Conservation (phyloP, 129 eudicot genomes). For the Centella asiatica region DNA sequence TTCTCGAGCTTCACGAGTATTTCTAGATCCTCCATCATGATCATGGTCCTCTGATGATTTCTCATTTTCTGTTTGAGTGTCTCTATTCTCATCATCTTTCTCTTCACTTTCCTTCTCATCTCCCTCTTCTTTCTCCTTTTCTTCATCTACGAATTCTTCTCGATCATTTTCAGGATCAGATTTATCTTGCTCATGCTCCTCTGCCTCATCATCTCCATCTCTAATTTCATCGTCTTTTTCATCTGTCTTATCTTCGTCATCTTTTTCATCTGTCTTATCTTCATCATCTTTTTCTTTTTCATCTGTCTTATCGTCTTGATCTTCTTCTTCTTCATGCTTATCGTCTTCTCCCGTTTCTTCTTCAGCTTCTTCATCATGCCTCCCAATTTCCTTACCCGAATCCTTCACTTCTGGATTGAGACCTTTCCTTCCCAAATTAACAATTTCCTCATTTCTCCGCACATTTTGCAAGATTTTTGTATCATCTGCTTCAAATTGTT, state of each 20-base stretch:
- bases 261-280: constrained; percentile 9
- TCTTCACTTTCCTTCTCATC: constrained; percentile 15
- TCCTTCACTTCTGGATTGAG: constrained; percentile 41
- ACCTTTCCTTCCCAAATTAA: constrained; percentile 62
- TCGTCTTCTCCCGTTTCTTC: constrained; percentile 3
- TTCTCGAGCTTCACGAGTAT: constrained; percentile 66
- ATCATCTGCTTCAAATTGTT: constrained; percentile 39
- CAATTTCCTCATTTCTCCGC: constrained; percentile 17
- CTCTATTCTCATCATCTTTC: constrained; percentile 21
- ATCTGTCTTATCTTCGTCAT: constrained; percentile 16
- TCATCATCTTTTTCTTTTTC: background rate
- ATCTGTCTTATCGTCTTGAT: constrained; percentile 1
- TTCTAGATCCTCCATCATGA: constrained; percentile 30
- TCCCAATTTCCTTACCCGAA: constrained; percentile 13
- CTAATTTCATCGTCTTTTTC: constrained; percentile 26
- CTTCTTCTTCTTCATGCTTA: constrained; percentile 12
- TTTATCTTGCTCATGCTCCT: constrained; percentile 41
- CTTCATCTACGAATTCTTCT: constrained; percentile 9
- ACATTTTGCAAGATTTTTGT: constrained; percentile 10
- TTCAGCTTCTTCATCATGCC: constrained; percentile 11
- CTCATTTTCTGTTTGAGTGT: constrained; percentile 23
- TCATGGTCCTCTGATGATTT: constrained; percentile 35
- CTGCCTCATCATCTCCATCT: constrained; percentile 30
- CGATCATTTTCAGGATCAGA: constrained; percentile 31
- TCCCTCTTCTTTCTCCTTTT: constrained; percentile 6